Evolutionary conservation across 177 flowering plant species (phyloP).

Genomic region (Tripterygium wilfordii): DNA sequence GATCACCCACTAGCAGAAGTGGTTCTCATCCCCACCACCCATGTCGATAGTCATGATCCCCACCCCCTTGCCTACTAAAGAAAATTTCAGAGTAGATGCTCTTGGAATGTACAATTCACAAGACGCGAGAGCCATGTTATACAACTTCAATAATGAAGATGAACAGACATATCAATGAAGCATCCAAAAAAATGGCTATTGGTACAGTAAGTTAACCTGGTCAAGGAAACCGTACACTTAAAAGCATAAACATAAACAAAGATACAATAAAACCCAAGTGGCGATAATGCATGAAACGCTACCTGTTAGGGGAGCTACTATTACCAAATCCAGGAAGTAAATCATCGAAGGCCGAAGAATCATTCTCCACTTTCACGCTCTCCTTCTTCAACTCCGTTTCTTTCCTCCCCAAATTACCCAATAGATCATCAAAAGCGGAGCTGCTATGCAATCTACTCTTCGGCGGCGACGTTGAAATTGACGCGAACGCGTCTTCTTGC

Average conservation of each 20-base stretch:
- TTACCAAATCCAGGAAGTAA: slow-evolving; percentile 23
- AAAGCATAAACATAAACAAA: not conserved
- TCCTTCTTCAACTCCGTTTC: slow-evolving; percentile 7
- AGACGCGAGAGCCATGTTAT: too few relatives aligned
- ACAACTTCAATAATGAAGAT: too few relatives aligned
- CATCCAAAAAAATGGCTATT: too few relatives aligned
- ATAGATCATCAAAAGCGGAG: slow-evolving; percentile 19
- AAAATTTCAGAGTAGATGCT: too few relatives aligned
- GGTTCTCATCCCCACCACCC: too few relatives aligned
- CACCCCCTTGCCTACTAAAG: too few relatives aligned
- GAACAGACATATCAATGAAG: too few relatives aligned
- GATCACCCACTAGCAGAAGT: too few relatives aligned
- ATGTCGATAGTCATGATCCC: too few relatives aligned
- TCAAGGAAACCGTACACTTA: too few relatives aligned
- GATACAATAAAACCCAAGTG: not conserved
- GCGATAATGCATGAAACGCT: not conserved
- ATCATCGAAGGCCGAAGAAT: slow-evolving; percentile 15
- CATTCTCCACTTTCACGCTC: slow-evolving; percentile 9
- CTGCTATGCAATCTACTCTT: slow-evolving; percentile 4
- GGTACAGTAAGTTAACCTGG: too few relatives aligned
- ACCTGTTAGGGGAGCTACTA: slow-evolving; percentile 15
- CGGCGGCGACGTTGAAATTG: slow-evolving; percentile 7
- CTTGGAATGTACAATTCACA: too few relatives aligned
- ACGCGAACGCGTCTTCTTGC: slow-evolving; percentile 14
- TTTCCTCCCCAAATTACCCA: slow-evolving; percentile 16